phyloP scores from a whole-genome alignment of 2,329 filamentous ascomycete genomes.

The Clonostachys chloroleuca region DNA sequence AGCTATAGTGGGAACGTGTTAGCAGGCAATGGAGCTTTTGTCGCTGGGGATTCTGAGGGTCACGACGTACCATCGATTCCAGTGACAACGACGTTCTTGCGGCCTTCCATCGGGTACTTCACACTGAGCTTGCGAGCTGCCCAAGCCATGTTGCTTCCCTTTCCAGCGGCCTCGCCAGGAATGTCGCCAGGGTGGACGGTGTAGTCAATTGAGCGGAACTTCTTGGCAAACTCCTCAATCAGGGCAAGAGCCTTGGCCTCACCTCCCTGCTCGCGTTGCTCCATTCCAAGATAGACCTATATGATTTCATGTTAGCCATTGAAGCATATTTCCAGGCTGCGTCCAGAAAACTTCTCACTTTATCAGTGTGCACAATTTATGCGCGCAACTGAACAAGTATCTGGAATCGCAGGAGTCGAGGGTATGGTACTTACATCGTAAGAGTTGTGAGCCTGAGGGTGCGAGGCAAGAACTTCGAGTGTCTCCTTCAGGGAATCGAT shows the following conservation, averaged over 20 bases:
- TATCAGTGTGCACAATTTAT: not conserved
- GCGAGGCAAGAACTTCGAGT: slow-evolving; percentile 62
- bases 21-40: not conserved
- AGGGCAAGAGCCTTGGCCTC: slow-evolving; percentile 58
- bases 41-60: not conserved
- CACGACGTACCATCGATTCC: slow-evolving; percentile 65
- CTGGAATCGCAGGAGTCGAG: not conserved
- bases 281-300: slow-evolving; percentile 70
- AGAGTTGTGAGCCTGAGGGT: slow-evolving; percentile 55
- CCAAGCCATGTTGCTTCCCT: slow-evolving; percentile 72
- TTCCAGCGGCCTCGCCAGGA: slow-evolving; percentile 65
- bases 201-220: slow-evolving; percentile 62
- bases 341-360: not conserved
- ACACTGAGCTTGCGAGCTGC: slow-evolving; percentile 62
- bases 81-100: slow-evolving; percentile 63
- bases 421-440: slow-evolving; percentile 60
- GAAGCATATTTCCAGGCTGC: not conserved
- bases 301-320: no score
- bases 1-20: slow-evolving; percentile 36
- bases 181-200: slow-evolving; percentile 64
- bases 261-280: slow-evolving; percentile 58
- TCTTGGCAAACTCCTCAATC: slow-evolving; percentile 57
- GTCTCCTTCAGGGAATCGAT: slow-evolving; percentile 64
- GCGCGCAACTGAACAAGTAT: no score
- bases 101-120: slow-evolving; percentile 46